These are phyloP conservation scores for Aspergillus sp. DNA, from an alignment of 2,329 filamentous ascomycete species.

Conservation along the genomic window DNA sequence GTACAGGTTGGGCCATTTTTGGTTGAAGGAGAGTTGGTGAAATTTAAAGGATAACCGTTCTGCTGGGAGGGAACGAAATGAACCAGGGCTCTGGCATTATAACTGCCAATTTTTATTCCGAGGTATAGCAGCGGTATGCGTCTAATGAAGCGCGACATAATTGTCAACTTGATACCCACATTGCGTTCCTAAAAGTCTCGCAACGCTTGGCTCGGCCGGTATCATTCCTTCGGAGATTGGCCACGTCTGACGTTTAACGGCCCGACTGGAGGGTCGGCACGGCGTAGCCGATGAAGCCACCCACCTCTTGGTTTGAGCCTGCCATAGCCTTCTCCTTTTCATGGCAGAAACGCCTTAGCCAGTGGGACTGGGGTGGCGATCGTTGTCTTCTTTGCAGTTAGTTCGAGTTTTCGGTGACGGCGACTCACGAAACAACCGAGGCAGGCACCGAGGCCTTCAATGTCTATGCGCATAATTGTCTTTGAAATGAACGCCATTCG, in stretches of 20 bases:
- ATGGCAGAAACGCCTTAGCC: background rate
- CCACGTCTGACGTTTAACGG: background rate
- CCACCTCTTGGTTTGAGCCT: background rate
- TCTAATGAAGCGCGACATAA: conserved; percentile 8
- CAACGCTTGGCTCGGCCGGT: background rate
- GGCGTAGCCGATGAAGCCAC: background rate
- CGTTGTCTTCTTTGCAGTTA: background rate
- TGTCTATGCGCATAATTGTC: background rate
- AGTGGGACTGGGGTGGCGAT: conserved; percentile 2
- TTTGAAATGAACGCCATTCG: background rate
- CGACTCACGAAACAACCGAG: conserved; percentile 1
- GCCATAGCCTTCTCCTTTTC: background rate
- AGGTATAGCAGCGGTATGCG: background rate
- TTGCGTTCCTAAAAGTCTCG: conserved; percentile 1
- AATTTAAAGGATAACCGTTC: background rate
- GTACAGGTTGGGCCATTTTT: background rate
- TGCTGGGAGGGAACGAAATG: background rate
- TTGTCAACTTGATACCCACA: conserved; percentile 5
- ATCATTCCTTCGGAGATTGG: conserved; percentile 3
- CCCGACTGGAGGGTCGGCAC: background rate
- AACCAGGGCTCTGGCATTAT: background rate
- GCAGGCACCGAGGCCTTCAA: background rate
- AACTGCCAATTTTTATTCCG: background rate
- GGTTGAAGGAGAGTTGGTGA: background rate
- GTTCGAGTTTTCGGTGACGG: background rate